A percentile compares a stretch with the other conserved stretches of the same genome.
Conservation (phyloP, 2,329 filamentous ascomycete genomes). For the Epichloe scottii region DNA sequence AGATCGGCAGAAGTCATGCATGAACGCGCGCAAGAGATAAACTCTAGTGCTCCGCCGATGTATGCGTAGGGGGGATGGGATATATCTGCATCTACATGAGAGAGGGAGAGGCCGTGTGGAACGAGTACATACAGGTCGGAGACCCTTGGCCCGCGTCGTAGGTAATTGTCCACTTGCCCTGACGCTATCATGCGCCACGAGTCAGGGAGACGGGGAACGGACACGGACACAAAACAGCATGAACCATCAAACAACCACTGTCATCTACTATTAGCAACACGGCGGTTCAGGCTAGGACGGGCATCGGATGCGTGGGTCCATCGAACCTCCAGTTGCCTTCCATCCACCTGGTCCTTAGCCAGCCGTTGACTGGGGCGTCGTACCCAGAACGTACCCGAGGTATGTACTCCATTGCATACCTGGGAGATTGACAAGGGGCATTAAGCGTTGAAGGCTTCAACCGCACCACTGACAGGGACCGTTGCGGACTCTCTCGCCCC, state of each 20-base stretch:
- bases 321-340: conserved; percentile 1
- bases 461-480: conserved; percentile 3
- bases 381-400: background rate
- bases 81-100: background rate
- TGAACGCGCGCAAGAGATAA: background rate
- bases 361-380: conserved; percentile 2
- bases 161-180: background rate
- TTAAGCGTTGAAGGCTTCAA: conserved; percentile 1
- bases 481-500: background rate
- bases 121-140: too few species aligned
- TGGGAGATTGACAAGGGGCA: conserved; percentile 1
- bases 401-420: background rate
- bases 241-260: background rate
- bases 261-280: background rate
- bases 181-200: background rate
- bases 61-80: background rate
- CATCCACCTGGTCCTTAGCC: background rate
- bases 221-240: background rate
- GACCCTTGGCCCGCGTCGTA: too few species aligned
- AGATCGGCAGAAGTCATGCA: conserved; percentile 1
- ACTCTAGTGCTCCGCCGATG: background rate
- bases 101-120: background rate
- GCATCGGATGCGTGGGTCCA: conserved; percentile 1
- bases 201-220: background rate
- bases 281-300: background rate